Evolutionary conservation across 2,329 filamentous ascomycete species (phyloP).

Genomic region (Paradendryphiella salina): DNA sequence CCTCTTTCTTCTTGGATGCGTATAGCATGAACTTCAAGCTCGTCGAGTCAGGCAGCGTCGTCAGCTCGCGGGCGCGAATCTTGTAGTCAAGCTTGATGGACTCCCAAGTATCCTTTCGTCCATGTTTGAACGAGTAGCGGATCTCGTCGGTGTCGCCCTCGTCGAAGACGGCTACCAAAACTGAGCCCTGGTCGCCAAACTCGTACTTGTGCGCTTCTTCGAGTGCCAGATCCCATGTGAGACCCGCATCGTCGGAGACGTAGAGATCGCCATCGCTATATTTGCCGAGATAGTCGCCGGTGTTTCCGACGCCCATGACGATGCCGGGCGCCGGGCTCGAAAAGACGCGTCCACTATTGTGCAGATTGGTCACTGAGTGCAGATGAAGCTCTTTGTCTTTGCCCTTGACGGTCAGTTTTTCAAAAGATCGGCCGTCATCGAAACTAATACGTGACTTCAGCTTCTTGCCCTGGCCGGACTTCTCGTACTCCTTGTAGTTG

Average conservation of each 20-base stretch:
- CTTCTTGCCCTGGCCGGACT: constrained; percentile 62
- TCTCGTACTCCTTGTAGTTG: constrained; percentile 75
- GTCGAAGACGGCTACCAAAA: constrained; percentile 81
- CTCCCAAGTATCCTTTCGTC: constrained; percentile 71
- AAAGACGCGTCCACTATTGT: constrained; percentile 83
- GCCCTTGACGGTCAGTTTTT: constrained; percentile 68
- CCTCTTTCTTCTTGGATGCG: constrained; percentile 52
- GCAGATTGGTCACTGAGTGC: constrained; percentile 85
- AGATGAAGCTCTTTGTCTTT: constrained; percentile 74
- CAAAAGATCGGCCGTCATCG: constrained; percentile 88
- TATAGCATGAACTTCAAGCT: constrained; percentile 87
- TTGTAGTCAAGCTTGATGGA: constrained; percentile 69
- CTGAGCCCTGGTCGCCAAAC: constrained; percentile 89
- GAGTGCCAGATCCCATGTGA: constrained; percentile 76
- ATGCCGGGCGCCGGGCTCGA: constrained; percentile 92
- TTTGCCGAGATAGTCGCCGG: constrained; percentile 69
- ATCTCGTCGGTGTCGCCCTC: constrained; percentile 63
- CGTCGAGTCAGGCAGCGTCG: constrained; percentile 89
- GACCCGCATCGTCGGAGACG: constrained; percentile 87
- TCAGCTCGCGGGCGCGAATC: constrained; percentile 73
- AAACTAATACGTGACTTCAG: constrained; percentile 85
- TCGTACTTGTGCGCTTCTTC: constrained; percentile 92
- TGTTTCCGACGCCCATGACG: constrained; percentile 93
- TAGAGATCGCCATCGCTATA: constrained; percentile 79
- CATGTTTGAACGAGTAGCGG: constrained; percentile 86